A percentile compares a stretch with the other conserved stretches of the same genome.
phyloP scores from a whole-genome alignment of 768 basidiomycete species.

The Kwoniella botswanensis region DNA sequence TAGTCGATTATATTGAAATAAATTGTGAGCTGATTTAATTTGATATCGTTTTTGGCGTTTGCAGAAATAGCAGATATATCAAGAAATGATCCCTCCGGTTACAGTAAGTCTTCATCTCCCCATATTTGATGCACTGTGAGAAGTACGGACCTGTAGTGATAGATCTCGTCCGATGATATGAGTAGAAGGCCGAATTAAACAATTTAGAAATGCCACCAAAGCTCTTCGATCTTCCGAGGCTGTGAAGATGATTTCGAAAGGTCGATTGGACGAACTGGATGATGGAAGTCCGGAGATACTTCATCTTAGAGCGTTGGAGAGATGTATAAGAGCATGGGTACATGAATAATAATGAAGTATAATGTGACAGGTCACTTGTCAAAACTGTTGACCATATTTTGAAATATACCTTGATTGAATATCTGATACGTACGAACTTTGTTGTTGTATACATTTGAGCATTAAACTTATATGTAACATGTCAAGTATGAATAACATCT shows the following conservation, averaged over 20 bases:
- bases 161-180: neutral
- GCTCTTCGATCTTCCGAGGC: conserved; percentile 12
- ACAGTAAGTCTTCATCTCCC: conserved; percentile 4
- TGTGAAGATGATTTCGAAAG: conserved; percentile 15
- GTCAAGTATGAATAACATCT: neutral
- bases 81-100: conserved; percentile 19
- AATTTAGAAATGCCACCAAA: conserved; percentile 23
- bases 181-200: conserved; percentile 12
- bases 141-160: neutral
- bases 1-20: neutral
- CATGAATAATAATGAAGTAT: neutral
- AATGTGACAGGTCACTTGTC: too few relatives aligned
- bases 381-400: too few relatives aligned
- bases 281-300: conserved; percentile 12
- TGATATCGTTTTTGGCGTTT: neutral
- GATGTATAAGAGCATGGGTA: conserved; percentile 5
- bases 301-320: conserved; percentile 14
- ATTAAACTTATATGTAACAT: neutral
- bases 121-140: neutral
- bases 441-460: neutral
- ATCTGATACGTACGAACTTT: too few relatives aligned
- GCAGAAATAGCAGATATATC: conserved; percentile 21
- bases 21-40: neutral
- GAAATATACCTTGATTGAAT: too few relatives aligned
- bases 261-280: conserved; percentile 15